phyloP scores from a whole-genome alignment of 345 rosid genomes.

The Psidium guajava region DNA sequence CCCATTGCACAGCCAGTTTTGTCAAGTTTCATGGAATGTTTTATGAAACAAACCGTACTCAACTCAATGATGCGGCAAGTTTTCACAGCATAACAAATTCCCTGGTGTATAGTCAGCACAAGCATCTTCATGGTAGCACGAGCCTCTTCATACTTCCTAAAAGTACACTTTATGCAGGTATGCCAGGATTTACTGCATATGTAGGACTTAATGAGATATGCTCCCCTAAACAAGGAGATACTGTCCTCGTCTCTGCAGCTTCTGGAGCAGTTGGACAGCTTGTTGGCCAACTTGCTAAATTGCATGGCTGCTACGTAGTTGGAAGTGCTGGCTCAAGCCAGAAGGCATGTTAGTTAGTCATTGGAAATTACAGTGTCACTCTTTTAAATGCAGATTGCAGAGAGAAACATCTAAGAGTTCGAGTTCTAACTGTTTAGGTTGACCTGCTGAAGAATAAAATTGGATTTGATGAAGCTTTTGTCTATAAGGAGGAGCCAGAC shows the following conservation, averaged over 20 bases:
- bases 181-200: conserved; percentile 2
- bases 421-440: neutral
- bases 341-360: neutral
- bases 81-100: neutral
- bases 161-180: neutral
- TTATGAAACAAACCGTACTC: neutral
- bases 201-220: conserved; percentile 1
- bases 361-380: neutral
- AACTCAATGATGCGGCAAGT: neutral
- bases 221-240: neutral
- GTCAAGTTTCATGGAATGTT: neutral
- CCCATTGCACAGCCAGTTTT: neutral
- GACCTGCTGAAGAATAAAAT: neutral
- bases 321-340: neutral
- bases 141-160: neutral
- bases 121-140: neutral
- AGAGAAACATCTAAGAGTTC: neutral
- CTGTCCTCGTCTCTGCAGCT: neutral
- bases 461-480: conserved; percentile 3
- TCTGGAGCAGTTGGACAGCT: neutral
- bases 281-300: conserved; percentile 2
- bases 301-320: conserved; percentile 4
- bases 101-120: neutral
- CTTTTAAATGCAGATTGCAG: neutral
- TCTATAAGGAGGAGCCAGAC: conserved; percentile 4